Base-by-base conservation (phyloP, 2,329 filamentous ascomycete genomes). In the Cercospora beticola region DNA sequence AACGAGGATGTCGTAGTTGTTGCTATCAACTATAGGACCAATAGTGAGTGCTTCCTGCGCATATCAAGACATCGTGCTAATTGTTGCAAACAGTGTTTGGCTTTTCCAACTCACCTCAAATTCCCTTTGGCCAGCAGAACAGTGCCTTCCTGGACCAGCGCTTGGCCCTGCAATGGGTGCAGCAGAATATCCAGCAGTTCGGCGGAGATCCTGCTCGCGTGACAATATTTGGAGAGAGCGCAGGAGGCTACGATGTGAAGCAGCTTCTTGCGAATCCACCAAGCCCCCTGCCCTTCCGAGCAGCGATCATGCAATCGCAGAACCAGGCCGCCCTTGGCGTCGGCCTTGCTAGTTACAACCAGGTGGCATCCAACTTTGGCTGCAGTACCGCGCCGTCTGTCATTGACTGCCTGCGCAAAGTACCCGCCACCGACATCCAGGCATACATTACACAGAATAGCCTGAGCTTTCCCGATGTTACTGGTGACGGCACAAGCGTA, bases 151-250 rank as follows among this genome's bases (percentile, higher is more conserved):
- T 78, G 14, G 77, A 79, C 64, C 77, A 79, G 62, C 72, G 76
- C 6, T 70, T 76, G 23, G 77, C 73, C 28, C 66, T 79, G 26
- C 71, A 78, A 26, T 79, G 77, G 78, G 76, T 78, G 3, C 81
- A 82, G 69, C 79, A 83, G 23, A 89, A 89, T 76, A 86, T 89
- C 64, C 82, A 68, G 26, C 70, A 71, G 2, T 78, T 79, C 59
- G 88, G 88, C 0, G 89, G 88, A 1, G 85, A 90, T 74, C 81
- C 81, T 3, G 78, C 79, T 9, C 84, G 86, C 65, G 82, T 73
- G 12, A 73, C 71, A 1, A 46, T 73, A 3, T 72, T 72, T 21
- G 71, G 71, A 10, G 70, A 73, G 54, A 68, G 64, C 4, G 72
- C 72, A 16, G 72, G 72, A n/a, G 72, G 67, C 18, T 65, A 66